These are phyloP conservation scores for Microdochium trichocladiopsis DNA, from an alignment of 2,329 filamentous ascomycete species.

Conservation along the genomic window DNA sequence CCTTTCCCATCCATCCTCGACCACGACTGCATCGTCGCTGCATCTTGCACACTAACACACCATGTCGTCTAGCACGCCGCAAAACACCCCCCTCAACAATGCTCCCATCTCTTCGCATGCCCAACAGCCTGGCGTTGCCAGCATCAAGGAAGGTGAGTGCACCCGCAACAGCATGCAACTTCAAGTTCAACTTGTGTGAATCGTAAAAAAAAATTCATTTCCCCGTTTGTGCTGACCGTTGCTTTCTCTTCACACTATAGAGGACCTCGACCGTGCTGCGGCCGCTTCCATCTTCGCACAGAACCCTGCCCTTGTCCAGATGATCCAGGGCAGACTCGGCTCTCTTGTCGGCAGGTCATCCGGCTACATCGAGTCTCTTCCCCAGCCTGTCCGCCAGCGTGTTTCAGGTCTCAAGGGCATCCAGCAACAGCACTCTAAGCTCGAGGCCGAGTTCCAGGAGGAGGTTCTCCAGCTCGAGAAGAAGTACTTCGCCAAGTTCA, in stretches of 20 bases:
- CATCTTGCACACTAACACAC: conserved; percentile 12
- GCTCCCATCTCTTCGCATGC: conserved; percentile 97
- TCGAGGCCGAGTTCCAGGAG: conserved; percentile 97
- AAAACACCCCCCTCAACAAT: conserved; percentile 94
- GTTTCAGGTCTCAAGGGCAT: conserved; percentile 95
- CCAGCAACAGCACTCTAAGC: conserved; percentile 97
- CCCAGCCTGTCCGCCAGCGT: conserved; percentile 80
- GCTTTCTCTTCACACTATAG: conserved; percentile 38
- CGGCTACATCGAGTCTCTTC: conserved; percentile 95
- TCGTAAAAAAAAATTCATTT: too few relatives aligned
- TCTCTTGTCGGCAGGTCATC: conserved; percentile 91
- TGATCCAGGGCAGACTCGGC: conserved; percentile 96
- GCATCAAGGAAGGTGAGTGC: conserved; percentile 90
- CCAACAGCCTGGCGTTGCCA: conserved; percentile 86
- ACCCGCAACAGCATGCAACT: conserved; percentile 6
- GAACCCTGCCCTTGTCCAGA: conserved; percentile 88
- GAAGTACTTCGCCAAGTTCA: conserved; percentile 99
- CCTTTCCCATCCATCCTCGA: conserved; percentile 7
- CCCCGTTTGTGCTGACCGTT: too few relatives aligned
- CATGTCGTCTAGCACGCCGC: conserved; percentile 69
- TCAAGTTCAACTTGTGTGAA: too few relatives aligned
- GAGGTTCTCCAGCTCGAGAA: conserved; percentile 98
- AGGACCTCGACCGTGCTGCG: conserved; percentile 81
- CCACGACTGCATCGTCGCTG: conserved; percentile 4
- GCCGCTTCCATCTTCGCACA: conserved; percentile 92